Percentiles rank a stretch among this genome's conserved stretches.
Evolutionary conservation across 2,329 filamentous ascomycete species (phyloP).

Genomic region (Diaporthe sp.): DNA sequence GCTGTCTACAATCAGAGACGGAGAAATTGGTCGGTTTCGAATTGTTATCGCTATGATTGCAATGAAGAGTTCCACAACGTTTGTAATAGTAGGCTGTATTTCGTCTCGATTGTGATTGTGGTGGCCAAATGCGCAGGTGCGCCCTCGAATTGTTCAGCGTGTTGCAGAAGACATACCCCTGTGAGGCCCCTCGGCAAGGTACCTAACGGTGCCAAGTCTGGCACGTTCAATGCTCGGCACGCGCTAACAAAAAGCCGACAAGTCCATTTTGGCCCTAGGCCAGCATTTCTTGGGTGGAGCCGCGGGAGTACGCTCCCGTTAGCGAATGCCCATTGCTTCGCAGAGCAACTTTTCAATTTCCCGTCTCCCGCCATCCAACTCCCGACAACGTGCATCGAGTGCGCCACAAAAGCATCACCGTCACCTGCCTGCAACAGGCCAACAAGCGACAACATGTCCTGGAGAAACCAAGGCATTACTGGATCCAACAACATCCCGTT

Average conservation of each 20-base stretch:
- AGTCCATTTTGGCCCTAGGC: background rate
- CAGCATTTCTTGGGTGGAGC: background rate
- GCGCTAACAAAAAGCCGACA: slow-evolving; percentile 23
- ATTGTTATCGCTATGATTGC: background rate
- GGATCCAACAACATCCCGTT: slow-evolving; percentile 98
- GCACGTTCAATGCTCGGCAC: background rate
- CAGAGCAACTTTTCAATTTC: slow-evolving; percentile 26
- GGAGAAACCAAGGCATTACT: slow-evolving; percentile 85
- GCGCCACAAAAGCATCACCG: slow-evolving; percentile 38
- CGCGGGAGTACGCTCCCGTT: background rate
- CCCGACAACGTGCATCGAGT: slow-evolving; percentile 27
- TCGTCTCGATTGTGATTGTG: background rate
- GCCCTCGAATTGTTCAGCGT: background rate
- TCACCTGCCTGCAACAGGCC: slow-evolving; percentile 2
- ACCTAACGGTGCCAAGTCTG: background rate
- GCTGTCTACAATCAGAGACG: too few species aligned
- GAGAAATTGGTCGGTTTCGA: background rate
- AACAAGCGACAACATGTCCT: slow-evolving; percentile 62
- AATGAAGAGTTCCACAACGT: background rate
- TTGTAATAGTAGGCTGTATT: background rate
- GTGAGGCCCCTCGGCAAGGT: background rate
- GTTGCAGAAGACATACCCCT: background rate
- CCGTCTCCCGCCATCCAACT: background rate
- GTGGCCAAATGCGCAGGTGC: background rate
- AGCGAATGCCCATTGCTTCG: background rate